phyloP scores from a whole-genome alignment of 2,329 filamentous ascomycete species.

The Xylariaceae sp. region DNA sequence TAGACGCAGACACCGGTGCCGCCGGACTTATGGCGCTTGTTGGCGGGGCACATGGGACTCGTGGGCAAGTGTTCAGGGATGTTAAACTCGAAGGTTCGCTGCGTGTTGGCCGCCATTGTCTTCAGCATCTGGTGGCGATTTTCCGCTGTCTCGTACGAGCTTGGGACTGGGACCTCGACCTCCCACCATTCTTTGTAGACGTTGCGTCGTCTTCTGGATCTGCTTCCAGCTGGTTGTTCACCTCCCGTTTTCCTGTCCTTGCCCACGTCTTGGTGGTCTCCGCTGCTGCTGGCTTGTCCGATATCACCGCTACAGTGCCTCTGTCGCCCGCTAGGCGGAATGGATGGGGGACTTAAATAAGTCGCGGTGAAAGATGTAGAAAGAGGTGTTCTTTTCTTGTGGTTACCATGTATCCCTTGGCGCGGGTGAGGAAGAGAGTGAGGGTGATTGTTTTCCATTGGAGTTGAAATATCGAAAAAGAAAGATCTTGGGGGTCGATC shows the following conservation, averaged over 20 bases:
- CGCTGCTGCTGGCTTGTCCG: not conserved
- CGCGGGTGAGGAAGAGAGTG: conserved; percentile 3
- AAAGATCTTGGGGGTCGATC: conserved; percentile 49
- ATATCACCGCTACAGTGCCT: not conserved
- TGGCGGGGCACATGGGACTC: conserved; percentile 59
- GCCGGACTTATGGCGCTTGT: conserved; percentile 50
- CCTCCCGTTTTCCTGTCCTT: conserved; percentile 1
- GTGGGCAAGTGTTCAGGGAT: conserved; percentile 57
- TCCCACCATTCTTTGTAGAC: conserved; percentile 42
- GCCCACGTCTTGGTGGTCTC: not conserved
- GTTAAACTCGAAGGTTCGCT: conserved; percentile 51
- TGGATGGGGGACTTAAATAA: conserved; percentile 6
- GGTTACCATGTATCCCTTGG: conserved; percentile 13
- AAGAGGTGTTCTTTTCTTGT: conserved; percentile 8
- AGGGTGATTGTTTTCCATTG: conserved; percentile 19
- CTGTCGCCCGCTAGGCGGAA: not conserved
- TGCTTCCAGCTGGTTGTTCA: not conserved
- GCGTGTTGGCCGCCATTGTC: conserved; percentile 18
- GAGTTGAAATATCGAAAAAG: conserved; percentile 49
- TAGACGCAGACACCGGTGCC: conserved; percentile 58
- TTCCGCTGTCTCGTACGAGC: conserved; percentile 29
- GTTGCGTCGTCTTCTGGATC: conserved; percentile 12
- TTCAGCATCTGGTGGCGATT: conserved; percentile 22
- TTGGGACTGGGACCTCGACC: conserved; percentile 29
- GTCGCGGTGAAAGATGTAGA: conserved; percentile 10